Percentiles rank a stretch among this genome's conserved stretches.
Evolutionary conservation across 73 alveolate genomes (phyloP).

Genomic region (Stentor coeruleus): DNA sequence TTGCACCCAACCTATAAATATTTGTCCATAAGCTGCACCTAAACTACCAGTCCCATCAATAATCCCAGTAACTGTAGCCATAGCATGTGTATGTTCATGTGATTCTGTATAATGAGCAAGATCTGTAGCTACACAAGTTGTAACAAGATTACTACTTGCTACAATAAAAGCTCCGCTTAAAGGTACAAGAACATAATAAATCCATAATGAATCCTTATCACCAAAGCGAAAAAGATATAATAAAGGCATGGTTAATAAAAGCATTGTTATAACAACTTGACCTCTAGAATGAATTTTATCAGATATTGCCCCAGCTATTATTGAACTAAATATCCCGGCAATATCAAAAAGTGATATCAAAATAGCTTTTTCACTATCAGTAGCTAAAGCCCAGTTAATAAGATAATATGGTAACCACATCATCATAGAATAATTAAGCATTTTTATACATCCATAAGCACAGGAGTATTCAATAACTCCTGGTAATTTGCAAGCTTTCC

Average conservation of each 20-base stretch:
- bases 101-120: not conserved
- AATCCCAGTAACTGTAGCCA: constrained; percentile 41
- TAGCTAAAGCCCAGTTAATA: constrained; percentile 21
- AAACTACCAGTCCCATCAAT: constrained; percentile 25
- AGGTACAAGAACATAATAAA: constrained; percentile 20
- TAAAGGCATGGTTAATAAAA: constrained; percentile 23
- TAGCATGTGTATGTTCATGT: constrained; percentile 22
- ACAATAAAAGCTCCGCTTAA: constrained; percentile 23
- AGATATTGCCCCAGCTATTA: constrained; percentile 12
- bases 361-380: constrained; percentile 13
- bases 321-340: constrained; percentile 39
- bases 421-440: constrained; percentile 42
- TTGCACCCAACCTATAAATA: constrained; percentile 5
- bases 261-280: not conserved
- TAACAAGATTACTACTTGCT: constrained; percentile 20
- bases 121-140: constrained; percentile 27
- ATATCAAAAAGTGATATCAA: constrained; percentile 33
- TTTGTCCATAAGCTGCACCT: constrained; percentile 31
- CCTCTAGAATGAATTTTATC: not conserved
- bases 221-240: not conserved
- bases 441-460: constrained; percentile 33
- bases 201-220: not conserved
- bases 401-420: constrained; percentile 45
- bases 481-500: constrained; percentile 56
- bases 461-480: constrained; percentile 46